A percentile compares a stretch with the other conserved stretches of the same genome.
Conservation (phyloP, 2,329 filamentous ascomycete species). For the Ophiostoma angusticollis region DNA sequence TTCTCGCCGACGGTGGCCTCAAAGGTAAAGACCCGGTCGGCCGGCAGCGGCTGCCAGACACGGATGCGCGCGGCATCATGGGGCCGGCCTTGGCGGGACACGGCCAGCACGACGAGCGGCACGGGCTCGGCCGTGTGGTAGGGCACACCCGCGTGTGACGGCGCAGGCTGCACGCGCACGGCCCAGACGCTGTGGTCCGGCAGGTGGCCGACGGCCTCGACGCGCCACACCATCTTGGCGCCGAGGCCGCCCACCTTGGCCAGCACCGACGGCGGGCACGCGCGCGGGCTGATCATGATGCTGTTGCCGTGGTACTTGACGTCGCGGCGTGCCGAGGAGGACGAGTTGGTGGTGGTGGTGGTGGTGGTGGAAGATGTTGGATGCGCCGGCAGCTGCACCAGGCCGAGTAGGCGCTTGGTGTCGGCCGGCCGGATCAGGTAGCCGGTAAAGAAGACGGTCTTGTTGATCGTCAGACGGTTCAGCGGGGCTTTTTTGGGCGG, state of each 20-base stretch:
- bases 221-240: conserved; percentile 70
- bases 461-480: conserved; percentile 57
- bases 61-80: conserved; percentile 71
- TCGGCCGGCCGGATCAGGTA: conserved; percentile 69
- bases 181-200: conserved; percentile 87
- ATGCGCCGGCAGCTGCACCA: conserved; percentile 52
- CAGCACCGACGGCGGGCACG: conserved; percentile 58
- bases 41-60: conserved; percentile 66
- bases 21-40: conserved; percentile 60
- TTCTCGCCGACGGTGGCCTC: conserved; percentile 82
- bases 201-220: conserved; percentile 60
- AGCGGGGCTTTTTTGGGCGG: conserved; percentile 17
- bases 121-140: conserved; percentile 69
- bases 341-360: too few species aligned
- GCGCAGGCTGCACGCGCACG: conserved; percentile 61
- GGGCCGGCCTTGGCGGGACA: conserved; percentile 61
- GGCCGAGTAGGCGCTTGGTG: conserved; percentile 55
- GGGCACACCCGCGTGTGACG: conserved; percentile 35
- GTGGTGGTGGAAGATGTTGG: too few species aligned
- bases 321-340: conserved; percentile 46
- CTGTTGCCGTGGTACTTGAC: conserved; percentile 76
- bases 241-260: conserved; percentile 81
- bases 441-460: conserved; percentile 81
- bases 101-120: conserved; percentile 71
- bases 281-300: conserved; percentile 76